phyloP scores from a whole-genome alignment of 345 rosid species.

The Ceriops tagal region DNA sequence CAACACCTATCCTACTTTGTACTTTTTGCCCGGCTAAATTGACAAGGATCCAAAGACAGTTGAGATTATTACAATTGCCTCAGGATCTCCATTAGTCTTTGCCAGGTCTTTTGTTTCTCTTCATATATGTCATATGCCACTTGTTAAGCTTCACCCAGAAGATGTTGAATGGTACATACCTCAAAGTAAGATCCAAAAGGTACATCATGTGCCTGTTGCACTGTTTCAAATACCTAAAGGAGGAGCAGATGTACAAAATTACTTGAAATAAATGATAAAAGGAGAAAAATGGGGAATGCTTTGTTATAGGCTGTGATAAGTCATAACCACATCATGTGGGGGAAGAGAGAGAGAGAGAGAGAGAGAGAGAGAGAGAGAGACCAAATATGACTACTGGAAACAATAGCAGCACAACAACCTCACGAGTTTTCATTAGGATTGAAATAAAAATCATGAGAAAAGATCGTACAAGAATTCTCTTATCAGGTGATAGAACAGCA shows the following conservation, averaged over 20 bases:
- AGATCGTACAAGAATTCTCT: conserved; percentile 57
- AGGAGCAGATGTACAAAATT: conserved; percentile 5
- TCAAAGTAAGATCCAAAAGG: conserved; percentile 97
- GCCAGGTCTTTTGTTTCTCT: not conserved
- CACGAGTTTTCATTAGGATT: not conserved
- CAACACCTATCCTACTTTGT: no score
- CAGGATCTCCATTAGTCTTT: not conserved
- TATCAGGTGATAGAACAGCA: conserved; percentile 68
- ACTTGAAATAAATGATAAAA: not conserved
- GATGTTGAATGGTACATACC: conserved; percentile 32
- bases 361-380: no score
- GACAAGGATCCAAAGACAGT: not conserved
- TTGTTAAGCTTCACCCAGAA: not conserved
- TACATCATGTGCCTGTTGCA: conserved; percentile 94
- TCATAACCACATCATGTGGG: no score
- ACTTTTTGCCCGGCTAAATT: no score
- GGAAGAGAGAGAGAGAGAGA: no score
- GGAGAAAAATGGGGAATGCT: not conserved
- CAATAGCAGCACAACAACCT: not conserved
- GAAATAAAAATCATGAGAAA: conserved; percentile 4
- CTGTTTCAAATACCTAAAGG: conserved; percentile 83
- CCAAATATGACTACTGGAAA: no score
- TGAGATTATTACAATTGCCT: not conserved
- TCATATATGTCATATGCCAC: not conserved
- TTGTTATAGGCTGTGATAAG: not conserved